phyloP scores from a whole-genome alignment of 306 rosid species.

The Sicyos baderoa region DNA sequence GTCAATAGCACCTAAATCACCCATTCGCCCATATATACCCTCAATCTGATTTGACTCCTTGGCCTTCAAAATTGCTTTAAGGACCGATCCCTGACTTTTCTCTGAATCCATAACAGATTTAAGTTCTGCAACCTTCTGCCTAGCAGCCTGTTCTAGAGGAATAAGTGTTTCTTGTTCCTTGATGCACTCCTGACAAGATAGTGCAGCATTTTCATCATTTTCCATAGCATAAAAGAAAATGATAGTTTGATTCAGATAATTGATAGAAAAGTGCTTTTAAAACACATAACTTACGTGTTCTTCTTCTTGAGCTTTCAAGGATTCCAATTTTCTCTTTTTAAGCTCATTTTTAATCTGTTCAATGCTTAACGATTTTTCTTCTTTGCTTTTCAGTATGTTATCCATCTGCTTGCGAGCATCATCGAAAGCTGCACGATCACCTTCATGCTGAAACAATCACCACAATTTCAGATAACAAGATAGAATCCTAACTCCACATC shows the following conservation, averaged over 20 bases:
- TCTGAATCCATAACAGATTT: slow-evolving; percentile 80
- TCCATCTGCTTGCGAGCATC: slow-evolving; percentile 68
- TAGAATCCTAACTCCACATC: not conserved
- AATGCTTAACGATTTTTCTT: slow-evolving; percentile 42
- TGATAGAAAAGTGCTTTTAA: slow-evolving; percentile 9
- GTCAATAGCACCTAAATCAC: slow-evolving; percentile 95
- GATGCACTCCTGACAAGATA: slow-evolving; percentile 46
- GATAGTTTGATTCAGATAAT: not conserved
- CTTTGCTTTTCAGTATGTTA: slow-evolving; percentile 42
- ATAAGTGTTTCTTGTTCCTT: slow-evolving; percentile 66
- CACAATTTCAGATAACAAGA: not conserved
- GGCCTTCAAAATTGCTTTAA: slow-evolving; percentile 69
- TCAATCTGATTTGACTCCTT: slow-evolving; percentile 63
- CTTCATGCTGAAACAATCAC: slow-evolving; percentile 61
- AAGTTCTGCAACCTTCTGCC: slow-evolving; percentile 92
- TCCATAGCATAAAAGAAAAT: slow-evolving; percentile 10
- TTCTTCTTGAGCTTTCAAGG: slow-evolving; percentile 49
- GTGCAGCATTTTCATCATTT: slow-evolving; percentile 22
- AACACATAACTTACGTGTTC: slow-evolving; percentile 51
- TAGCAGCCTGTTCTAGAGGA: slow-evolving; percentile 88
- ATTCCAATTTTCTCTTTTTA: slow-evolving; percentile 56
- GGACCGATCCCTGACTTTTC: slow-evolving; percentile 83
- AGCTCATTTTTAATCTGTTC: slow-evolving; percentile 46
- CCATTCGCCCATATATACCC: slow-evolving; percentile 97
- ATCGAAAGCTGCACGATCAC: slow-evolving; percentile 54